A percentile compares a stretch with the other conserved stretches of the same genome.
Conservation (phyloP, 768 basidiomycete genomes). For the Leccinum pellstonianum region DNA sequence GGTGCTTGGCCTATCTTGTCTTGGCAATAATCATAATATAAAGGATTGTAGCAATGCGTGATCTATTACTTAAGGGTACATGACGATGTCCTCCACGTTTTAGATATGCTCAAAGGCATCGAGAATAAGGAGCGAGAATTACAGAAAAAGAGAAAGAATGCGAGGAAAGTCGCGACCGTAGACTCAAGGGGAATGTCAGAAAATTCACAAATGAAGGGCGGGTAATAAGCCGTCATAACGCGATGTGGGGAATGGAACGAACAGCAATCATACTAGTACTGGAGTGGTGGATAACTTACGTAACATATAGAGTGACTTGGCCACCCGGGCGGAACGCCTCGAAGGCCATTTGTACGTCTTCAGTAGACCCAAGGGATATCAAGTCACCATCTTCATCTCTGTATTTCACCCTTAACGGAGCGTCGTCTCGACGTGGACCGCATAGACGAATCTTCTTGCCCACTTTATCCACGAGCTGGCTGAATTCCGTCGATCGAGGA, state of each 20-base stretch:
- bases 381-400: constrained; percentile 91
- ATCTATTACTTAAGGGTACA: constrained; percentile 35
- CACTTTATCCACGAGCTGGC: constrained; percentile 84
- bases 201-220: constrained; percentile 12
- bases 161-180: neutral
- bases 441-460: constrained; percentile 91
- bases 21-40: constrained; percentile 29
- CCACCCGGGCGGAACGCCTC: constrained; percentile 78
- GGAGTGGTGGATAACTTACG: constrained; percentile 40
- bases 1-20: neutral
- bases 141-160: constrained; percentile 13
- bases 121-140: constrained; percentile 15
- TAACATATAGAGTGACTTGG: constrained; percentile 80
- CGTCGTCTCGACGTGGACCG: constrained; percentile 75
- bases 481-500: constrained; percentile 72
- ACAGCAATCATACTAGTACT: neutral
- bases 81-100: constrained; percentile 36
- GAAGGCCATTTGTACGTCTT: constrained; percentile 94
- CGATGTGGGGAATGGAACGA: neutral
- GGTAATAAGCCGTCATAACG: constrained; percentile 3
- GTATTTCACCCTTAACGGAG: constrained; percentile 85
- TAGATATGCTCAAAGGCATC: constrained; percentile 27
- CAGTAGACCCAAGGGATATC: constrained; percentile 83
- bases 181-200: constrained; percentile 19
- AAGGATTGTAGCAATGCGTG: constrained; percentile 36